These are phyloP conservation scores for Vaccinium macrocarpon DNA, from an alignment of 148 eudicot species.

Conservation along the genomic window DNA sequence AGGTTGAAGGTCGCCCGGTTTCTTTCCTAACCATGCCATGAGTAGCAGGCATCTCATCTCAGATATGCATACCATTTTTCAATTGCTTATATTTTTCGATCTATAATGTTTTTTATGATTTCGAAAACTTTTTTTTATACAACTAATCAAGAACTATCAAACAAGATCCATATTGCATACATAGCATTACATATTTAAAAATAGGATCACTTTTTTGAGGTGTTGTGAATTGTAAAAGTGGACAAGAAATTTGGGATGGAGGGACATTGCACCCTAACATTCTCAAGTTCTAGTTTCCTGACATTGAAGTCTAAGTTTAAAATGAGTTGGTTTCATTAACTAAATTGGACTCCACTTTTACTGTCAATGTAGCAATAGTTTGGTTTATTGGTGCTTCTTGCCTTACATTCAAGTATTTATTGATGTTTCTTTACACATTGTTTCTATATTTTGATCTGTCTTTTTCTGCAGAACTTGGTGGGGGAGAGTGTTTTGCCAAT, in stretches of 20 bases:
- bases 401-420: not conserved
- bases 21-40: not conserved
- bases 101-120: too few species aligned
- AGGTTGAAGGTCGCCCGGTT: not conserved
- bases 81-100: too few species aligned
- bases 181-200: too few species aligned
- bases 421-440: not conserved
- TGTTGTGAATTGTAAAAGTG: too few species aligned
- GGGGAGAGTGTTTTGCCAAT: constrained; percentile 85
- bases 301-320: not conserved
- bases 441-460: constrained; percentile 17
- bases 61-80: too few species aligned
- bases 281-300: not conserved
- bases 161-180: too few species aligned
- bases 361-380: not conserved
- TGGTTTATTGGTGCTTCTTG: not conserved
- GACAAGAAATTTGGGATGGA: too few species aligned
- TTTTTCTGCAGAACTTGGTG: constrained; percentile 58
- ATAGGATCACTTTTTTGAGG: too few species aligned
- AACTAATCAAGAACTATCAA: too few species aligned
- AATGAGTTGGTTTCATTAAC: not conserved
- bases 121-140: too few species aligned
- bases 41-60: not conserved
- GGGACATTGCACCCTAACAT: not conserved
- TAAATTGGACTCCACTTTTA: not conserved